Conservation (phyloP, 2,329 filamentous ascomycete genomes). For the Calycina marina region DNA sequence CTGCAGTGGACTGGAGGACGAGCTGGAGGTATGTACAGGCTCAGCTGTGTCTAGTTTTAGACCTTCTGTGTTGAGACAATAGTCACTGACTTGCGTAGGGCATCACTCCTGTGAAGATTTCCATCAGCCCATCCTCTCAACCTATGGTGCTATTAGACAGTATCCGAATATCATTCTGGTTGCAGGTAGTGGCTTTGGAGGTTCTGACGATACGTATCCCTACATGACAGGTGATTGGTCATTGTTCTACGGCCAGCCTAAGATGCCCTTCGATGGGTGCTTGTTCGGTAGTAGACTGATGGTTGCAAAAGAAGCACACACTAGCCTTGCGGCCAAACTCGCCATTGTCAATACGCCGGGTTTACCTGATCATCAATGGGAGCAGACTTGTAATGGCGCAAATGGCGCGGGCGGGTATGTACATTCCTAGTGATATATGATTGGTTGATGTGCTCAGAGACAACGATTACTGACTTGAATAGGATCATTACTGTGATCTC, state of each 20-base stretch:
- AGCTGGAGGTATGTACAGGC: neutral
- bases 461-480: too few species aligned
- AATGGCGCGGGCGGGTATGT: slow-evolving; percentile 1
- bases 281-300: neutral
- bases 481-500: neutral
- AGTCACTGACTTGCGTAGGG: too few species aligned
- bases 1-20: slow-evolving; percentile 1
- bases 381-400: neutral
- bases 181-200: slow-evolving; percentile 2
- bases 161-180: slow-evolving; percentile 1
- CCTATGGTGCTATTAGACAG: neutral
- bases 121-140: neutral
- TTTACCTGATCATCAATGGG: neutral
- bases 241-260: neutral
- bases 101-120: slow-evolving; percentile 1
- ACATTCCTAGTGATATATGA: too few species aligned
- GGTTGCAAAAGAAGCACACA: neutral
- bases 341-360: slow-evolving; percentile 1
- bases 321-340: neutral
- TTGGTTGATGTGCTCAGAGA: too few species aligned
- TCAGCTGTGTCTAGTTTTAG: too few species aligned
- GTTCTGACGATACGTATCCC: slow-evolving; percentile 1
- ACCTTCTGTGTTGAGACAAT: too few species aligned
- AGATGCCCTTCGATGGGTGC: slow-evolving; percentile 1
- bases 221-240: slow-evolving; percentile 1